Evolutionary conservation across 345 rosid species (phyloP).

Genomic region (Salix viminalis): DNA sequence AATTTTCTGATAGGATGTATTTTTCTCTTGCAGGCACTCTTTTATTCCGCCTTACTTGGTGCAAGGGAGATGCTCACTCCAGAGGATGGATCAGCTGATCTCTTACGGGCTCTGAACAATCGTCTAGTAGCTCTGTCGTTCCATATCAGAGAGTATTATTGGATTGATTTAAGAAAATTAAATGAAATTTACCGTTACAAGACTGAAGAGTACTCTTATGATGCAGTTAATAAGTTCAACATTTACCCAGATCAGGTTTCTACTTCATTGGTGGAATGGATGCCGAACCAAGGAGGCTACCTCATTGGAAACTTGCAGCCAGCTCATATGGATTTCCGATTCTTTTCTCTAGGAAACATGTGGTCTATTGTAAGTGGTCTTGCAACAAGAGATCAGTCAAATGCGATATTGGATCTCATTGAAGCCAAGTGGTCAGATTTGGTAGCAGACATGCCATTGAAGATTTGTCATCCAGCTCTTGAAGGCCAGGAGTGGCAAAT

Average conservation of each 20-base stretch:
- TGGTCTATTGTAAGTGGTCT: conserved; percentile 77
- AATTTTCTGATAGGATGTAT: background rate
- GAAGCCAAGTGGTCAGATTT: conserved; percentile 93
- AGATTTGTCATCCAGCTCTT: conserved; percentile 87
- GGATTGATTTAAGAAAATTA: conserved; percentile 55
- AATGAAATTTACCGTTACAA: conserved; percentile 35
- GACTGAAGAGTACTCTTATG: conserved; percentile 84
- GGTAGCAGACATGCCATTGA: conserved; percentile 89
- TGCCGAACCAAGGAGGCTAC: conserved; percentile 86
- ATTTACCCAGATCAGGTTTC: conserved; percentile 97
- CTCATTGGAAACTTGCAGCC: conserved; percentile 90
- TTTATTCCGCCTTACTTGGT: conserved; percentile 75
- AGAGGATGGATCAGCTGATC: conserved; percentile 85
- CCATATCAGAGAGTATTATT: conserved; percentile 91
- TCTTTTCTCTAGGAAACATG: conserved; percentile 91
- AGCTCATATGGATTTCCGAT: conserved; percentile 97
- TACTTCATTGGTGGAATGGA: conserved; percentile 91
- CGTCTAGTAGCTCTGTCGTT: conserved; percentile 84
- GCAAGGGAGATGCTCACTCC: conserved; percentile 89
- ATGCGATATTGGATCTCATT: conserved; percentile 67
- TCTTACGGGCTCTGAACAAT: conserved; percentile 70
- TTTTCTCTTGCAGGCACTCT: conserved; percentile 58
- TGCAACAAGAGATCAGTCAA: conserved; percentile 65
- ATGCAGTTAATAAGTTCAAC: conserved; percentile 91
- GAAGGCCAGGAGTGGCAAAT: conserved; percentile 92